Percentiles rank a stretch among this genome's conserved stretches.
These are phyloP conservation scores for Chaetomiaceae sp. DNA, from an alignment of 2,329 filamentous ascomycete genomes.

Conservation along the genomic window DNA sequence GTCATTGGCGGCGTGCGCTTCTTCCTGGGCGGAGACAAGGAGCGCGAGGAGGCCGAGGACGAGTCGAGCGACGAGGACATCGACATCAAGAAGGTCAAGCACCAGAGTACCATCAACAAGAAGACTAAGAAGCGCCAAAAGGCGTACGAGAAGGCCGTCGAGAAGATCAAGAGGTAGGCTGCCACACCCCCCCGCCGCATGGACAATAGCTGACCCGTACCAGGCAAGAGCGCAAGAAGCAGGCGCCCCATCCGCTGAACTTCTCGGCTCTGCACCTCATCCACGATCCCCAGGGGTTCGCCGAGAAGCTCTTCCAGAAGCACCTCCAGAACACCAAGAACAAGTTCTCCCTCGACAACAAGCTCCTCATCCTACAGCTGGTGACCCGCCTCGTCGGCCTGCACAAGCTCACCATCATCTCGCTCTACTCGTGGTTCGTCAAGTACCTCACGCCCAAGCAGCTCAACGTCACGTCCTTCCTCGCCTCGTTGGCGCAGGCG, in stretches of 20 bases:
- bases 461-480: conserved; percentile 89
- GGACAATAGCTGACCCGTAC: conserved; percentile 1
- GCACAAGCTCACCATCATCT: conserved; percentile 85
- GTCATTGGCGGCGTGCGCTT: conserved; percentile 82
- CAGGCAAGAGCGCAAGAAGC: conserved; percentile 80
- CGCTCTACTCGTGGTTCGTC: conserved; percentile 93
- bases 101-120: conserved; percentile 90
- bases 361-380: conserved; percentile 82
- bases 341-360: conserved; percentile 82
- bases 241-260: conserved; percentile 80
- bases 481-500: conserved; percentile 87
- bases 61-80: conserved; percentile 80
- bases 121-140: conserved; percentile 87
- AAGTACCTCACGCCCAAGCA: conserved; percentile 82
- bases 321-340: conserved; percentile 84
- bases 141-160: conserved; percentile 72
- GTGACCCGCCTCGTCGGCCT: conserved; percentile 87
- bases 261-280: conserved; percentile 93
- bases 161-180: conserved; percentile 60
- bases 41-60: conserved; percentile 88
- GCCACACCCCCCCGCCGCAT: too few species aligned
- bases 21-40: conserved; percentile 93
- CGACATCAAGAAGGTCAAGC: conserved; percentile 76
- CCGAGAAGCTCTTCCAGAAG: conserved; percentile 83
- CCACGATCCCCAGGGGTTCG: conserved; percentile 91